A percentile compares a stretch with the other conserved stretches of the same genome.
Conservation (phyloP, 2,329 filamentous ascomycete genomes). For the Paraphaeosphaeria minitans region DNA sequence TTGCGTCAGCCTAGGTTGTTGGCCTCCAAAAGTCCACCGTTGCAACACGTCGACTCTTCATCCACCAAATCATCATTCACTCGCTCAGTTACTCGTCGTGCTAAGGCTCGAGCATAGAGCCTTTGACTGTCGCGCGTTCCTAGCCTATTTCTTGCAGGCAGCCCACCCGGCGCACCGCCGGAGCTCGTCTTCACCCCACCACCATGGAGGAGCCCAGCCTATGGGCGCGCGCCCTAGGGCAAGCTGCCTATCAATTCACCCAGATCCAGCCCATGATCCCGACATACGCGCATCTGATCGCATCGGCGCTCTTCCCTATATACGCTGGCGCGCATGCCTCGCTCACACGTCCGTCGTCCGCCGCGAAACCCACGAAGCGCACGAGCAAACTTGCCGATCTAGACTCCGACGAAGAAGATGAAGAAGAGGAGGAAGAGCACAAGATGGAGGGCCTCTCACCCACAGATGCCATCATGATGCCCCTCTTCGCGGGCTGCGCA, state of each 20-base stretch:
- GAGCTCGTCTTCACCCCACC: slow-evolving; percentile 3
- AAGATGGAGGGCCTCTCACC: slow-evolving; percentile 72
- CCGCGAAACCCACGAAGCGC: slow-evolving; percentile 64
- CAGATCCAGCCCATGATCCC: slow-evolving; percentile 52
- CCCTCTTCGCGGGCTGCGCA: slow-evolving; percentile 73
- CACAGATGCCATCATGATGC: slow-evolving; percentile 83
- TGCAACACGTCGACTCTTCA: background rate
- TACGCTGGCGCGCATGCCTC: slow-evolving; percentile 85
- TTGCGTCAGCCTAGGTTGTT: slow-evolving; percentile 3
- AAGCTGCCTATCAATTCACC: slow-evolving; percentile 52
- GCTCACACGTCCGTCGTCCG: slow-evolving; percentile 80
- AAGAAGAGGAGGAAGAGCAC: slow-evolving; percentile 59
- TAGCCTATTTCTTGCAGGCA: background rate
- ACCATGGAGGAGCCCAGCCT: slow-evolving; percentile 41
- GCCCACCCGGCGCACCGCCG: background rate
- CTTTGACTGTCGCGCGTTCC: background rate
- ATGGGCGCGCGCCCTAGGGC: slow-evolving; percentile 35
- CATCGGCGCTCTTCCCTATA: slow-evolving; percentile 80
- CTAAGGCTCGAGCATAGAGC: background rate
- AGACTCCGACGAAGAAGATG: slow-evolving; percentile 57
- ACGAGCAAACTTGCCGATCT: slow-evolving; percentile 46
- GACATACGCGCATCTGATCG: slow-evolving; percentile 65
- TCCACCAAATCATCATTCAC: background rate
- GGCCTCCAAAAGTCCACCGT: background rate
- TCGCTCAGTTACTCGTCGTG: background rate